Evolutionary conservation across 495 filamentous ascomycete genomes (phyloP).

Genomic region (Hypoxylon lenormandii): DNA sequence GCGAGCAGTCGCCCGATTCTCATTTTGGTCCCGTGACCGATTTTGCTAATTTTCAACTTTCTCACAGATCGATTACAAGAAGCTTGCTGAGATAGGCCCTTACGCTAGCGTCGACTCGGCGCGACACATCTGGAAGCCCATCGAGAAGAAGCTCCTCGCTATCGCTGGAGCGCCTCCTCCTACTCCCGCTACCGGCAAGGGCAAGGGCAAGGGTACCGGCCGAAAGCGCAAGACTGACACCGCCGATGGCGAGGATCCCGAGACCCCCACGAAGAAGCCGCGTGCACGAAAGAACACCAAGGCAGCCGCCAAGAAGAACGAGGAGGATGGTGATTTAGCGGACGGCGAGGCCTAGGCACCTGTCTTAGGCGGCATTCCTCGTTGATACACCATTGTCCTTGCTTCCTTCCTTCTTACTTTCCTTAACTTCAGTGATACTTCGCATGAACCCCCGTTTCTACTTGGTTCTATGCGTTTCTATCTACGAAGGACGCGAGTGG

Average conservation of each 20-base stretch:
- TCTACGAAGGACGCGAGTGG: not conserved
- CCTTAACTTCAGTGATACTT: not conserved
- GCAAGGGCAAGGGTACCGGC: constrained; percentile 1
- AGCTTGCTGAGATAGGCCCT: constrained; percentile 17
- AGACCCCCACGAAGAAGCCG: constrained; percentile 20
- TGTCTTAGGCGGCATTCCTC: too few species aligned
- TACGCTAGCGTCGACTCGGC: constrained; percentile 39
- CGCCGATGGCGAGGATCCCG: not conserved
- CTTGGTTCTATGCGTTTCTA: not conserved
- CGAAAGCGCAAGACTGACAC: constrained; percentile 2
- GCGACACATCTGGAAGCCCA: constrained; percentile 28
- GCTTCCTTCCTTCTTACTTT: too few species aligned
- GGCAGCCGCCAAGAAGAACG: constrained; percentile 11
- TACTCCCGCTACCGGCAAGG: not conserved
- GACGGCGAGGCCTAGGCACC: constrained; percentile 19
- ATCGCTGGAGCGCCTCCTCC: not conserved
- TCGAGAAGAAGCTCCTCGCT: constrained; percentile 29
- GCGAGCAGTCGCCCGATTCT: too few species aligned
- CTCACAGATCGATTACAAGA: constrained; percentile 28
- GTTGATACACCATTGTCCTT: too few species aligned
- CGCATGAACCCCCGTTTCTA: not conserved
- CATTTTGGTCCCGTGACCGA: not conserved
- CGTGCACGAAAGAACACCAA: constrained; percentile 13
- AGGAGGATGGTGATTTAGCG: not conserved
- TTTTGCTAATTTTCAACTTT: not conserved